Evolutionary conservation across 805 yeast genomes (phyloP).

Genomic region (Candida nonsorbophila): DNA sequence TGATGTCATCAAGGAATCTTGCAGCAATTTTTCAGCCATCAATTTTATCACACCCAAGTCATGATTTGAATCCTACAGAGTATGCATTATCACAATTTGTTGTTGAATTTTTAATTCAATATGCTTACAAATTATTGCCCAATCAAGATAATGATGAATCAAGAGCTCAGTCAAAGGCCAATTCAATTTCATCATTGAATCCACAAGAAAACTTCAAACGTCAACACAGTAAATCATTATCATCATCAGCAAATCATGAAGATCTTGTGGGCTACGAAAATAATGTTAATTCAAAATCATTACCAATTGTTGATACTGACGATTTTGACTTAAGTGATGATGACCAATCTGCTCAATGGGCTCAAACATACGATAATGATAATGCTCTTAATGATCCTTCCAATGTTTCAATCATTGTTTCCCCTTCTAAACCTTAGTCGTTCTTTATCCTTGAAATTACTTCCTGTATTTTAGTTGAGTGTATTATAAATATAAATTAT

Average conservation of each 20-base stretch:
- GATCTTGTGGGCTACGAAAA: constrained; percentile 31
- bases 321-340: constrained; percentile 29
- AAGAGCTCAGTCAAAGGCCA: neutral
- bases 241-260: constrained; percentile 24
- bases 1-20: constrained; percentile 89
- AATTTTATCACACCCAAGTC: constrained; percentile 86
- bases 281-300: constrained; percentile 23
- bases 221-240: constrained; percentile 31
- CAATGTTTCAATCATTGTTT: no score
- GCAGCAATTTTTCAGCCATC: constrained; percentile 98
- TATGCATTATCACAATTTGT: constrained; percentile 82
- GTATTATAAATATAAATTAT: no score
- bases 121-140: constrained; percentile 76
- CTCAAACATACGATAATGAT: no score
- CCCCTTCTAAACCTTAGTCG: no score
- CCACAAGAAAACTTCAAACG: constrained; percentile 11
- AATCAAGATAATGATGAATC: constrained; percentile 17
- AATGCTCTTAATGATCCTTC: no score
- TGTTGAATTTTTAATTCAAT: constrained; percentile 83
- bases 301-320: constrained; percentile 43
- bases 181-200: neutral
- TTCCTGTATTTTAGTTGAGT: no score
- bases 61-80: constrained; percentile 89
- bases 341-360: constrained; percentile 8
- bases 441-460: no score